Evolutionary conservation across 371 early-diverging fungal genomes (phyloP).

Genomic region (Actinomortierella ambigua): DNA sequence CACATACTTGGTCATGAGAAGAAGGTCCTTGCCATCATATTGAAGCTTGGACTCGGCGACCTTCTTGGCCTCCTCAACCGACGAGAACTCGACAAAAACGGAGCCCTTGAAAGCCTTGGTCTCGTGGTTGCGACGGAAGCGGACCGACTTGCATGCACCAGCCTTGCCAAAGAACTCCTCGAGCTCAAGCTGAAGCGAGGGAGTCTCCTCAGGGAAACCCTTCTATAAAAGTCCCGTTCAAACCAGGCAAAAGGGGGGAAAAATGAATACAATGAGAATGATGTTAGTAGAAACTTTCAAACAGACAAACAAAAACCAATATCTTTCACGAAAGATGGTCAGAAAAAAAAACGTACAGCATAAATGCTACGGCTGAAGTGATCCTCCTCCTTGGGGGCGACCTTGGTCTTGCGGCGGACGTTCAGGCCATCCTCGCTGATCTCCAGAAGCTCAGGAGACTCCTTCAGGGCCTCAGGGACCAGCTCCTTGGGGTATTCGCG

Average conservation of each 20-base stretch:
- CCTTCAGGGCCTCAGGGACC: slow-evolving; percentile 63
- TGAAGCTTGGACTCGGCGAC: slow-evolving; percentile 53
- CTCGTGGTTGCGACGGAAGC: slow-evolving; percentile 64
- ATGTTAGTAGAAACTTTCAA: too few relatives aligned
- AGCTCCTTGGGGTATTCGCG: slow-evolving; percentile 54
- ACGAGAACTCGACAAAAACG: slow-evolving; percentile 66
- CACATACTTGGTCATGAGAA: slow-evolving; percentile 52
- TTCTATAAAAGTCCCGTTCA: slow-evolving; percentile 40
- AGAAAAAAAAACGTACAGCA: slow-evolving; percentile 48
- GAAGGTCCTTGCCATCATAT: slow-evolving; percentile 59
- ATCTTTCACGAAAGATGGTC: too few relatives aligned
- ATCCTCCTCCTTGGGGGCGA: slow-evolving; percentile 51
- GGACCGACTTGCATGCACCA: slow-evolving; percentile 60
- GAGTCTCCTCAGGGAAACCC: slow-evolving; percentile 61
- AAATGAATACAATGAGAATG: too few relatives aligned
- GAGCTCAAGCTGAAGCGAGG: slow-evolving; percentile 61
- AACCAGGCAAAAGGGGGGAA: too few relatives aligned
- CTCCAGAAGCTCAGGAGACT: slow-evolving; percentile 57
- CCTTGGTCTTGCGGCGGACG: slow-evolving; percentile 63
- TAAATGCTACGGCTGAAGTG: slow-evolving; percentile 60
- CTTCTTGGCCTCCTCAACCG: slow-evolving; percentile 57
- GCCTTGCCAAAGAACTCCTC: slow-evolving; percentile 57
- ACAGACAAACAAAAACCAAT: too few relatives aligned
- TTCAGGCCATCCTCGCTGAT: slow-evolving; percentile 60
- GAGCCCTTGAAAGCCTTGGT: slow-evolving; percentile 61